Evolutionary conservation across 2,329 filamentous ascomycete genomes (phyloP), one percentile per base, ranked within the genome.

Genomic region (Aspergillus floridensis): DNA sequence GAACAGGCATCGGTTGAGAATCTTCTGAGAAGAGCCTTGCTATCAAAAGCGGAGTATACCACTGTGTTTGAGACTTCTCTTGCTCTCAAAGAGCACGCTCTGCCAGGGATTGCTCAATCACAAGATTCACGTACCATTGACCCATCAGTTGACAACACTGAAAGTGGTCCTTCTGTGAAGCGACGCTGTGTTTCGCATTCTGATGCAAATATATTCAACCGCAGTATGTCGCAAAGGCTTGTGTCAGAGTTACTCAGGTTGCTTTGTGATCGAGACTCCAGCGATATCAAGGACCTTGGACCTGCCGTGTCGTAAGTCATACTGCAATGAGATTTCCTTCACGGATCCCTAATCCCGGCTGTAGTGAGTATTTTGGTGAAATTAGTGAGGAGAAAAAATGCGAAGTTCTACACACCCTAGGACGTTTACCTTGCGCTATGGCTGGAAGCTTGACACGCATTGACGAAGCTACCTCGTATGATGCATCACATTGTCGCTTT

Each of bases 371-470:
- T 22, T 86, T 86, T 67, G 66, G 77, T 12, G 68, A 72, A 14
- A 72, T 86, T 4, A 65, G 78, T 16, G 82, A 86, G 59, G 60
- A 74, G 7, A 75, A 81, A 24, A 82, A 84, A 67, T 85, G 81
- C 64, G 77, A 79, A 35, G 74, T 81, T 8, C 75, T 90, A 46
- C 76, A 84, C 41, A 70, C 82, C 11, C 69, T 92, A 14, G 84
- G 86, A 3, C 80, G 80, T 52, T 71, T 86, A 51, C 78, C 83
- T 19, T 90, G 88, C 70, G 82, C 82, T 16, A 76, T 79, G 14
- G 81, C 84, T 58, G 76, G 77, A 32, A 80, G 77, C 6, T 71
- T 87, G 50, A 64, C 49, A 41, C 68, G 70, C 59, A 49, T 69
- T 46, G 62, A 70, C 67, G 62, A 65, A 14, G 66, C 69, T 29